Evolutionary conservation across 129 eudicot species (phyloP).

Genomic region (Centrapalus pauciflorus): DNA sequence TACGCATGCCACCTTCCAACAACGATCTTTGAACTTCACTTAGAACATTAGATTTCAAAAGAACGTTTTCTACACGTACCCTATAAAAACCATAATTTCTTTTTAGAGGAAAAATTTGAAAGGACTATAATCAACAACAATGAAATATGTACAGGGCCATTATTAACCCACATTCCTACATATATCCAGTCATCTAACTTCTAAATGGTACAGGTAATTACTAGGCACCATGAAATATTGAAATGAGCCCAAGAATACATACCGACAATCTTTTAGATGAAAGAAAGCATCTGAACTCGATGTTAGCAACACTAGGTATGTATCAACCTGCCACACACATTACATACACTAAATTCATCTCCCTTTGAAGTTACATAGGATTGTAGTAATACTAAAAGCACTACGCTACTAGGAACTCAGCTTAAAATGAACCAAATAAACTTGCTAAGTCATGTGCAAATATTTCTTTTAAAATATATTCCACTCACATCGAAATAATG

Average conservation of each 20-base stretch:
- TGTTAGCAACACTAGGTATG: constrained; percentile 84
- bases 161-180: constrained; percentile 1
- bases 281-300: constrained; percentile 86
- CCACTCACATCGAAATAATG: constrained; percentile 86
- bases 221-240: too few species aligned
- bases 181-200: background rate
- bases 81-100: constrained; percentile 27
- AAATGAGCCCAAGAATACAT: background rate
- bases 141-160: too few species aligned
- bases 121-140: background rate
- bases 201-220: too few species aligned
- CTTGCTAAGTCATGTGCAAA: background rate
- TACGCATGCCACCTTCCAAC: constrained; percentile 78
- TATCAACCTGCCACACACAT: constrained; percentile 54
- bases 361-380: too few species aligned
- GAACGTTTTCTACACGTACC: constrained; percentile 77
- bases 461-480: background rate
- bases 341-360: too few species aligned
- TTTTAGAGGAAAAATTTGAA: background rate
- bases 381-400: background rate
- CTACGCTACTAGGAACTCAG: background rate
- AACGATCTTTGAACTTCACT: constrained; percentile 78
- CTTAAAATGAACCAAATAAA: constrained; percentile 1
- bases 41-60: constrained; percentile 74
- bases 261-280: constrained; percentile 97